Base-by-base conservation (phyloP, 257 asterid genomes). In the Haberlea rhodopensis region DNA sequence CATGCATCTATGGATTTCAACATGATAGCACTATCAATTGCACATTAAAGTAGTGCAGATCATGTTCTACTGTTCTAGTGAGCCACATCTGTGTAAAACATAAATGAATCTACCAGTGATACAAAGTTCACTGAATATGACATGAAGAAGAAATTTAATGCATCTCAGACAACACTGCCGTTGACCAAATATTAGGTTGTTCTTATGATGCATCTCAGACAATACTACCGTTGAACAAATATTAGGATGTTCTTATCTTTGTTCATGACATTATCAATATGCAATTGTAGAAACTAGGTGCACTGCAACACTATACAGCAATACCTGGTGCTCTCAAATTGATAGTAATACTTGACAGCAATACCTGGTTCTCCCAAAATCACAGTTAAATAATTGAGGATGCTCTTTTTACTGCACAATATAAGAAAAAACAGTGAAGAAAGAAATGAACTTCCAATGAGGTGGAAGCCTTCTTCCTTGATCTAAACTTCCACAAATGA, bases 241-340 rank as follows among this genome's bases (percentile, higher is more conserved):
- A 22, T 8, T 11, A 10, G n/a, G 51, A 10, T 16, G 1, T 25
- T 8, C 13, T 27, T 27, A 18, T 10, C 31, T 24, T 24, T 62
- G 15, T 49, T 57, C 55, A 27, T 19, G 19, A 20, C 11, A 28
- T 28, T 10, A 8, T 57, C 0, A 1, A 28, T 19, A 48, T 20
- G 48, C 22, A 6, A 28, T 29, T 19, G 49, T 37, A 49, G 32
- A 51, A 27, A 5, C 22, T 27, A 62, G 60, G 16, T 27, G 6
- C 46, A 27, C 24, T 26, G 59, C 22, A 25, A 27, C 11, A 43
- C 53, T 2, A 62, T 9, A 51, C 48, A 19, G 48, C 22, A 19
- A 63, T 63, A 63, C 49, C 48, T 63, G 59, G 31, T 25, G 19
- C 68, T 49, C n/a, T 5, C 60, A 19, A 28, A 63, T 20, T 49